Conservation (phyloP, 208 protist genomes). For the Herpetomonas tarakana region DNA sequence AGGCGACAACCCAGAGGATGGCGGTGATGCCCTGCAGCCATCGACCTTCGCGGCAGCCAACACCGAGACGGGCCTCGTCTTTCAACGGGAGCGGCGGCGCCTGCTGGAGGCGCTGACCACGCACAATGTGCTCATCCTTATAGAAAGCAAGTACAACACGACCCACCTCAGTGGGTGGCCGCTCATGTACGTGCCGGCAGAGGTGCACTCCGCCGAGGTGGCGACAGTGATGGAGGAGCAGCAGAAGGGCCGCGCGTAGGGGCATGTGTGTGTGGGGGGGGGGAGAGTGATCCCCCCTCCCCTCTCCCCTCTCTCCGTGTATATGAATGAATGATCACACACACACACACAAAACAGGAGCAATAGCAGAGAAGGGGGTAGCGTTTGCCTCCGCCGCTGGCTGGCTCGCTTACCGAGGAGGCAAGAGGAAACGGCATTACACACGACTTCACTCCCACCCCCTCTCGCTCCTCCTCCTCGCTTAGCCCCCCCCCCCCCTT, state of each 20-base stretch:
- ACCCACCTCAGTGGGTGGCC: slow-evolving; percentile 62
- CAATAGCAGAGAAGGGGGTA: no score
- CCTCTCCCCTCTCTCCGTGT: no score
- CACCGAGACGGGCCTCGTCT: not conserved
- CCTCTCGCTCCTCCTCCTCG: no score
- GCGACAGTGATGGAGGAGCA: slow-evolving; percentile 28
- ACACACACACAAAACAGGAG: no score
- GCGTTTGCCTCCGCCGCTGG: no score
- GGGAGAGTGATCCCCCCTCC: no score
- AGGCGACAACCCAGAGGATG: not conserved
- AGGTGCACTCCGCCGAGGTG: slow-evolving; percentile 60
- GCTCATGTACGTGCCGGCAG: slow-evolving; percentile 71
- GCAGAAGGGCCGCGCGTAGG: not conserved
- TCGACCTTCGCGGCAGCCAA: not conserved
- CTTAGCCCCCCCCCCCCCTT: no score
- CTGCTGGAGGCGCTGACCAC: slow-evolving; percentile 33
- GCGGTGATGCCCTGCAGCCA: not conserved
- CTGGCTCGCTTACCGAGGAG: no score
- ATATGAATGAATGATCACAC: no score
- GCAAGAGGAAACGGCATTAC: no score
- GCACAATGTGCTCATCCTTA: slow-evolving; percentile 49
- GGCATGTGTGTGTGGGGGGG: not conserved
- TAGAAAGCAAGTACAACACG: slow-evolving; percentile 61
- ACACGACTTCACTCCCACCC: no score
- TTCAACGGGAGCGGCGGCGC: not conserved